Evolutionary conservation across 805 yeast genomes (phyloP).

Genomic region (Suhomyces kilbournensis): DNA sequence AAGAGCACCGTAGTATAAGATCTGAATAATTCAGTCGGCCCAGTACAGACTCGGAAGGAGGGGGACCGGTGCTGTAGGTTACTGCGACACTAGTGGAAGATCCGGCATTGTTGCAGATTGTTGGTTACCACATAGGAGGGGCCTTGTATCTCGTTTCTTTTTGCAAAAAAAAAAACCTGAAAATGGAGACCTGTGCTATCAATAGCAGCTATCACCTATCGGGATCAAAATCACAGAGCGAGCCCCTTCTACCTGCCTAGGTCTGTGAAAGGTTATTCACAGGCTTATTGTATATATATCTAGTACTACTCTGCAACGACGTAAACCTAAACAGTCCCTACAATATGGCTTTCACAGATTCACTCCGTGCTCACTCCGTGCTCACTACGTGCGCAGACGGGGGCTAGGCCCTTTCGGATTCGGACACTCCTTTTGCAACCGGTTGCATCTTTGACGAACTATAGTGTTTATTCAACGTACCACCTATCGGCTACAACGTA

Average conservation of each 20-base stretch:
- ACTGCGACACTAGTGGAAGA: not conserved
- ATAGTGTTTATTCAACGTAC: not conserved
- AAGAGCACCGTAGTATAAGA: not conserved
- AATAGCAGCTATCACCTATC: not conserved
- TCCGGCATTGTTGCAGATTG: slow-evolving; percentile 2
- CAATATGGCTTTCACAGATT: not conserved
- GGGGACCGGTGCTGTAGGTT: not conserved
- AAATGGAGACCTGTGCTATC: not conserved
- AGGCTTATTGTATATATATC: not conserved
- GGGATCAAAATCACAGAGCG: not conserved
- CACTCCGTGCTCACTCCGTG: not conserved
- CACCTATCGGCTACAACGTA: slow-evolving; percentile 17
- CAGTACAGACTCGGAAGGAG: not conserved
- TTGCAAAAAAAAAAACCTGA: not conserved
- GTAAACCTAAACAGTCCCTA: not conserved
- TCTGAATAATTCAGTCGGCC: not conserved
- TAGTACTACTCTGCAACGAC: not conserved
- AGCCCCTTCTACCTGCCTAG: not conserved
- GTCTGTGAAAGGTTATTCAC: not conserved
- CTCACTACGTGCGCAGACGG: not conserved
- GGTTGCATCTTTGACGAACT: not conserved
- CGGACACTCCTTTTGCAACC: not conserved
- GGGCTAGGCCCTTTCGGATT: not conserved
- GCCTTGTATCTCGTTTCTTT: slow-evolving; percentile 3
- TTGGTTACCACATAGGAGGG: slow-evolving; percentile 1